phyloP scores from a whole-genome alignment of 805 yeast genomes.

The Scheffersomyces amazonensis region DNA sequence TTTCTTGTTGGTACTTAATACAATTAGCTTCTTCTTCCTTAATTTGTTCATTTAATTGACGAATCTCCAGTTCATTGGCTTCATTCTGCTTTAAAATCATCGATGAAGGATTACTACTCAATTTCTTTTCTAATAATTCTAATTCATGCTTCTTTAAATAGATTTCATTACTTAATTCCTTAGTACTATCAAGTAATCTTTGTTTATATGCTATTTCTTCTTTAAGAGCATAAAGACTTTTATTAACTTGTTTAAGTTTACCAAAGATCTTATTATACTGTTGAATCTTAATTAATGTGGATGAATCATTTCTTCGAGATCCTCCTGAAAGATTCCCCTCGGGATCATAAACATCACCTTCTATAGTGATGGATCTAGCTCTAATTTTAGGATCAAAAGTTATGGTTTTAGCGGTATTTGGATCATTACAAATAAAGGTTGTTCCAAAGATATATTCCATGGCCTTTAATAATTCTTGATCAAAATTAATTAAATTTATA shows the following conservation, averaged over 20 bases:
- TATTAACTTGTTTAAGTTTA: constrained; percentile 39
- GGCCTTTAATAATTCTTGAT: constrained; percentile 67
- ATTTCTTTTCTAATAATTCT: constrained; percentile 50
- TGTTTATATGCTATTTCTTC: constrained; percentile 41
- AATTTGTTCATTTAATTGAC: constrained; percentile 36
- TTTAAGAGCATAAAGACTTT: constrained; percentile 39
- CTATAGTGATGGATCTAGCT: constrained; percentile 80
- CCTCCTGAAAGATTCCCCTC: constrained; percentile 96
- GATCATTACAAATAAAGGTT: constrained; percentile 83
- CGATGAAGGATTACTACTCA: constrained; percentile 56
- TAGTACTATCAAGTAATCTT: constrained; percentile 46
- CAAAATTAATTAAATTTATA: constrained; percentile 72
- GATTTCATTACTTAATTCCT: constrained; percentile 55
- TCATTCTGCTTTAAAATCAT: constrained; percentile 51
- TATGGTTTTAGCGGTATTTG: constrained; percentile 83
- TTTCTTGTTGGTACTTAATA: constrained; percentile 37
- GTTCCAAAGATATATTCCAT: constrained; percentile 91
- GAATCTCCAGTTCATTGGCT: constrained; percentile 45
- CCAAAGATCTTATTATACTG: constrained; percentile 49
- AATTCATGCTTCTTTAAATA: constrained; percentile 59
- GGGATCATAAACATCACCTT: constrained; percentile 95
- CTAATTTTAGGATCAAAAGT: constrained; percentile 82
- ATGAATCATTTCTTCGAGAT: constrained; percentile 59
- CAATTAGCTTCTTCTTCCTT: constrained; percentile 28
- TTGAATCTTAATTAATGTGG: constrained; percentile 64